phyloP scores from a whole-genome alignment of 73 alveolate species.

The Paraurostyla sp. region DNA sequence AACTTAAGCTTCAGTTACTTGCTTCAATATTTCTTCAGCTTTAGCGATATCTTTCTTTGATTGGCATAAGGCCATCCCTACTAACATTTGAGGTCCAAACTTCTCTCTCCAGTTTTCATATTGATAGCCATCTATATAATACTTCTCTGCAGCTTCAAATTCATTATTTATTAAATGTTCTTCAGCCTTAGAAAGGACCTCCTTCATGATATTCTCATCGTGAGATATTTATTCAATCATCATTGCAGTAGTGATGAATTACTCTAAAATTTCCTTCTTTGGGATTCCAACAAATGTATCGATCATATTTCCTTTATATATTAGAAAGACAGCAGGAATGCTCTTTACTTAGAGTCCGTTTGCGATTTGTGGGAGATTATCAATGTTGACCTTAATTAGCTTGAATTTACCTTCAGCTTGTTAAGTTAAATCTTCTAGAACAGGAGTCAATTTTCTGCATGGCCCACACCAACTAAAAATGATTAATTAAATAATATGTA shows the following conservation, averaged over 20 bases:
- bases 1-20: background rate
- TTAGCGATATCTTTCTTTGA: background rate
- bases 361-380: slow-evolving; percentile 73
- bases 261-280: slow-evolving; percentile 38
- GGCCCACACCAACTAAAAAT: slow-evolving; percentile 76
- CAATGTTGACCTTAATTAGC: slow-evolving; percentile 77
- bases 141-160: slow-evolving; percentile 25
- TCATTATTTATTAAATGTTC: background rate
- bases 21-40: background rate
- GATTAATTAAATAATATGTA: background rate
- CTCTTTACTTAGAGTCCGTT: slow-evolving; percentile 64
- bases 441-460: slow-evolving; percentile 73
- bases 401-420: slow-evolving; percentile 65
- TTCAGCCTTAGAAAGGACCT: slow-evolving; percentile 50
- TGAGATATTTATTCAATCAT: slow-evolving; percentile 46
- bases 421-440: slow-evolving; percentile 62
- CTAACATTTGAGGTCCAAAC: background rate
- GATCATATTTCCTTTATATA: slow-evolving; percentile 57
- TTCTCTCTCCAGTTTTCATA: slow-evolving; percentile 29
- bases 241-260: slow-evolving; percentile 66
- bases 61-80: slow-evolving; percentile 29
- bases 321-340: slow-evolving; percentile 75
- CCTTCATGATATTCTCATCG: slow-evolving; percentile 59
- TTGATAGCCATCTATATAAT: background rate
- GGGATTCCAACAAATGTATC: slow-evolving; percentile 77